Evolutionary conservation across 768 basidiomycete species (phyloP), one percentile per base, ranked within the genome.

Genomic region (Russula compacta): DNA sequence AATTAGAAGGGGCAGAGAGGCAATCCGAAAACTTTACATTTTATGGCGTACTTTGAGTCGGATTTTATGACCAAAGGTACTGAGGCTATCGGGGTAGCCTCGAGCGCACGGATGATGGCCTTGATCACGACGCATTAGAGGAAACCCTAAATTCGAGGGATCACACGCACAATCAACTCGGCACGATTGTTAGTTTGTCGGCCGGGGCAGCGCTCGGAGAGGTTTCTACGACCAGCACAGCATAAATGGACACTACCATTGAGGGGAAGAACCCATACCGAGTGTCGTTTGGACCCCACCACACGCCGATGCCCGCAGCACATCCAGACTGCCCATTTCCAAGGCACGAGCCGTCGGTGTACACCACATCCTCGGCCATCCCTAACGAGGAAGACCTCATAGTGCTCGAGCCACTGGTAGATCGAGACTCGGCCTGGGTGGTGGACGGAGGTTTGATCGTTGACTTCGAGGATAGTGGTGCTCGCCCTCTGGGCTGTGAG

Each of bases 161-260:
- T 40, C 6, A 58, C 24, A 42, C 81, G 57, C 59, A 91, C 94
- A 57, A 93, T 83, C 36, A 95, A 77, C 70, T 97, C 94, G 11
- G 92, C 94, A 33, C 92, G 76, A 62, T 93, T 92, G 69, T 94
- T 94, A 2, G 91, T 92, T 68, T 92, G 91, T 58, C 75, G 79
- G 3, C 90, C 90, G 4, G 89, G 89, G 71, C 87, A 90, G 39
- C 89, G 78, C 71, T 95, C 92, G 2, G 85, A 79, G 3, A 93
- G 69, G 67, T 95, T 95, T 58, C 92, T 95, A 58, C 14, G 21
- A 12, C 6, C 44, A n/a, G 15, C 6, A 32, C 14, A 4, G 47
- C 7, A 55, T 55, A 6, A 53, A 33, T 21, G 38, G 33, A n/a
- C 52, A 9, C 33, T 21, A 49, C 60, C 54, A 32, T 49, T 56